phyloP scores from a whole-genome alignment of 2,329 filamentous ascomycete species.

The Alternaria sp. region DNA sequence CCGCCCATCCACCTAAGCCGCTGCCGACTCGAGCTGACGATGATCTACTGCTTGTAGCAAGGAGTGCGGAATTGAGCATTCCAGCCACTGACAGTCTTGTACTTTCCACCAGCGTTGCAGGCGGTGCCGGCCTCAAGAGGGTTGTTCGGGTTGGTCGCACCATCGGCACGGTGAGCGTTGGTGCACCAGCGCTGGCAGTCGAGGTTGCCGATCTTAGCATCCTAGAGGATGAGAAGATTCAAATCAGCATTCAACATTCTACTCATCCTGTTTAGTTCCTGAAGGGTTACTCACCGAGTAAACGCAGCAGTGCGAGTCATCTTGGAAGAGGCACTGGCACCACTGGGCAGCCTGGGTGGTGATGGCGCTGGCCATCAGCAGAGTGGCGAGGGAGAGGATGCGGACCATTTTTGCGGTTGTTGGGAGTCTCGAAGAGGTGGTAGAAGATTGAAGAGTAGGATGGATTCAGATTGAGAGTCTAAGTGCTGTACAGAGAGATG shows the following conservation, averaged over 20 bases:
- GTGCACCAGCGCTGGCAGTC: constrained; percentile 16
- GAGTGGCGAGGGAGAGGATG: constrained; percentile 7
- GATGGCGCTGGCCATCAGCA: constrained; percentile 9
- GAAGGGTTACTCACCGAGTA: neutral
- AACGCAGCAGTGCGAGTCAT: constrained; percentile 14
- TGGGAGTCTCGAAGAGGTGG: neutral
- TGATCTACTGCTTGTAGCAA: constrained; percentile 12
- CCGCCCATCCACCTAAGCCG: neutral
- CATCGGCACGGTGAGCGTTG: constrained; percentile 7
- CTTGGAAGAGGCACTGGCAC: constrained; percentile 11
- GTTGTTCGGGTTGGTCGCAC: constrained; percentile 5
- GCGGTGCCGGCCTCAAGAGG: constrained; percentile 10
- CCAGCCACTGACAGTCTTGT: constrained; percentile 6
- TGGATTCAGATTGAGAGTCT: neutral
- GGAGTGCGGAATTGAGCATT: constrained; percentile 10
- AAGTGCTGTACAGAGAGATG: constrained; percentile 3
- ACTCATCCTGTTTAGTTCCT: neutral
- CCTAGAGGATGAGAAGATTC: neutral
- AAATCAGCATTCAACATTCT: neutral
- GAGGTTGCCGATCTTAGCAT: constrained; percentile 5
- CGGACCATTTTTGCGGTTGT: constrained; percentile 11
- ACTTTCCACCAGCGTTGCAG: constrained; percentile 10
- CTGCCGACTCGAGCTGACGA: neutral
- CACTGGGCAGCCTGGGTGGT: constrained; percentile 6
- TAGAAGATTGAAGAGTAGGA: constrained; percentile 5